These are phyloP conservation scores for Taphrina sp. DNA, from an alignment of 1,139 yeast genomes.

Conservation along the genomic window DNA sequence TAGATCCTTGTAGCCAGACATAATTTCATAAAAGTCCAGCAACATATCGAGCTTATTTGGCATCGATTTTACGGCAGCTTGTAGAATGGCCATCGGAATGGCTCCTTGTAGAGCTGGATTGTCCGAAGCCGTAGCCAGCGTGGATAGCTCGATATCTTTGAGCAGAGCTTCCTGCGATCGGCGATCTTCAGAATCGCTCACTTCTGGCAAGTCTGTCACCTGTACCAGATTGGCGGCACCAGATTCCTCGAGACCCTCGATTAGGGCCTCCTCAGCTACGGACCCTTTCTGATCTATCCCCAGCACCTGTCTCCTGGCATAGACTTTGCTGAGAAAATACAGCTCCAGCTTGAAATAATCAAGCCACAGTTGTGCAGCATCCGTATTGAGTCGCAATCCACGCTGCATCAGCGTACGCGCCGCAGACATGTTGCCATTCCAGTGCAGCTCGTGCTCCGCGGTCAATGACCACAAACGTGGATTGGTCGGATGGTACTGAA, in stretches of 20 bases:
- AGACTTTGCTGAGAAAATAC: slow-evolving; percentile 74
- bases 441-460: slow-evolving; percentile 89
- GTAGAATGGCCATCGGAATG: slow-evolving; percentile 17
- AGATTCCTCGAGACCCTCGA: slow-evolving; percentile 16
- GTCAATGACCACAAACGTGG: slow-evolving; percentile 92
- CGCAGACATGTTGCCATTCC: slow-evolving; percentile 82
- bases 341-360: slow-evolving; percentile 87
- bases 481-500: slow-evolving; percentile 88
- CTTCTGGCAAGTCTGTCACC: too few species aligned
- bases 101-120: slow-evolving; percentile 33
- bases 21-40: slow-evolving; percentile 6
- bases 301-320: slow-evolving; percentile 78
- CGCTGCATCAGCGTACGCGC: slow-evolving; percentile 84
- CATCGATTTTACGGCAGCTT: slow-evolving; percentile 23
- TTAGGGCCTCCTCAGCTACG: slow-evolving; percentile 2
- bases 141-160: slow-evolving; percentile 24
- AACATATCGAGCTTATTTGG: slow-evolving; percentile 8
- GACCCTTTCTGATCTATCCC: slow-evolving; percentile 46
- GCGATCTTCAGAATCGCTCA: slow-evolving; percentile 11
- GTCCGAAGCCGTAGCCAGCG: slow-evolving; percentile 18
- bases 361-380: slow-evolving; percentile 70
- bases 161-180: slow-evolving; percentile 6
- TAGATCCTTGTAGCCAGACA: slow-evolving; percentile 2
- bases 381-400: slow-evolving; percentile 79
- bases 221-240: slow-evolving; percentile 11